Percentiles rank a stretch among this genome's conserved stretches.
Evolutionary conservation across 2,329 filamentous ascomycete genomes (phyloP).

Genomic region (Canariomyces notabilis): DNA sequence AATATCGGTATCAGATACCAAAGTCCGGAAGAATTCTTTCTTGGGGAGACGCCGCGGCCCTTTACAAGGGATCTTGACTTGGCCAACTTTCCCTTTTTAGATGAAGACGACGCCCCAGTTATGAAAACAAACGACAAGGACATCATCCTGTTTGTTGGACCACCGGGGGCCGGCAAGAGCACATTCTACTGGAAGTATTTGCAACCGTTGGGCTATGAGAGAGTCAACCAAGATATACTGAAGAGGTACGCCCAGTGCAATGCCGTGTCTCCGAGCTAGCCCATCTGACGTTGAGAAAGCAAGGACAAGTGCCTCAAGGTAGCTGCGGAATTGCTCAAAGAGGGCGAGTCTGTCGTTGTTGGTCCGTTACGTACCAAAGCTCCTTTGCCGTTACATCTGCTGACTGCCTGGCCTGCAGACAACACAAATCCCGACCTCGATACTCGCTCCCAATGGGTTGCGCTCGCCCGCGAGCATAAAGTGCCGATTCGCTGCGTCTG

Average conservation of each 20-base stretch:
- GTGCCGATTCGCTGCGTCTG: constrained; percentile 80
- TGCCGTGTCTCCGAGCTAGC: no score
- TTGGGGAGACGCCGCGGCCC: constrained; percentile 58
- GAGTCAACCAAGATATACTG: constrained; percentile 85
- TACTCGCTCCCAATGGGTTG: constrained; percentile 72
- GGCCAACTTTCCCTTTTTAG: constrained; percentile 44
- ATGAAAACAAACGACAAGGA: no score
- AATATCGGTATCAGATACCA: constrained; percentile 77
- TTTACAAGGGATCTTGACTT: constrained; percentile 72
- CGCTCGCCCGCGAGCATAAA: constrained; percentile 63
- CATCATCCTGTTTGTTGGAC: constrained; percentile 80
- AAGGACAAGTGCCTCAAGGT: constrained; percentile 66
- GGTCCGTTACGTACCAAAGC: constrained; percentile 49
- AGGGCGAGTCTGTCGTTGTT: constrained; percentile 66
- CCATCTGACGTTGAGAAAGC: constrained; percentile 29
- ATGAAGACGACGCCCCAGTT: no score
- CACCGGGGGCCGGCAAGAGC: constrained; percentile 86
- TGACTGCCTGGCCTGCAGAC: constrained; percentile 47
- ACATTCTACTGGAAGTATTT: constrained; percentile 80
- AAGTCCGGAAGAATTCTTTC: constrained; percentile 91
- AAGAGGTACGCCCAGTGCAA: constrained; percentile 55
- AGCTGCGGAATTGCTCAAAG: constrained; percentile 59
- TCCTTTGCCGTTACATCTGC: not conserved
- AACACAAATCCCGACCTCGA: constrained; percentile 90
- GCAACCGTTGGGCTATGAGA: constrained; percentile 71